A percentile compares a stretch with the other conserved stretches of the same genome.
Conservation (phyloP, 257 asterid species). For the Euphrasia confusa region DNA sequence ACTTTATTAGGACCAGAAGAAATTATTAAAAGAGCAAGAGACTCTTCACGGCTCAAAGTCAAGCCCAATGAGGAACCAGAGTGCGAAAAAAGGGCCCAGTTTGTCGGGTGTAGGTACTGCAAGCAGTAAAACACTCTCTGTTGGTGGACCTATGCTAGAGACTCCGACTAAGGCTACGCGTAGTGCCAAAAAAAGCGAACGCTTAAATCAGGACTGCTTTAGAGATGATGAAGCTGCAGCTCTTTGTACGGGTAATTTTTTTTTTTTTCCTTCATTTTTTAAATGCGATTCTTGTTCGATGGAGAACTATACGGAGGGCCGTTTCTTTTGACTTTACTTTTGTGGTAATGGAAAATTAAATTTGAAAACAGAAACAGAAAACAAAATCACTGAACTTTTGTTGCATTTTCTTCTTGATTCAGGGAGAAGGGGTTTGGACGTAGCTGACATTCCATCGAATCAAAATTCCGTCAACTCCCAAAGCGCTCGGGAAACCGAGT, state of each 20-base stretch:
- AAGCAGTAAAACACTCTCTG: slow-evolving; percentile 50
- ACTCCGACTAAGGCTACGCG: slow-evolving; percentile 47
- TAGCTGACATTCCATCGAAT: slow-evolving; percentile 57
- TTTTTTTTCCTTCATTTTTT: slow-evolving; percentile 7
- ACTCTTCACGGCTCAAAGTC: slow-evolving; percentile 60
- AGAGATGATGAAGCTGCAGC: slow-evolving; percentile 50
- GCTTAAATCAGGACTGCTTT: slow-evolving; percentile 32
- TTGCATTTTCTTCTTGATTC: slow-evolving; percentile 20
- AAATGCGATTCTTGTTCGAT: not conserved
- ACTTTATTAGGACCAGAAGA: slow-evolving; percentile 70
- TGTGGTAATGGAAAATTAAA: no score
- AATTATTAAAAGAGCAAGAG: slow-evolving; percentile 50
- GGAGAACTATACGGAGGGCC: no score
- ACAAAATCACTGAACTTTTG: not conserved
- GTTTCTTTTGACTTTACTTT: no score
- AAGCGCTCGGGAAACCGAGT: slow-evolving; percentile 45
- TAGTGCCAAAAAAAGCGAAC: slow-evolving; percentile 36
- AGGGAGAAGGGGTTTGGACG: slow-evolving; percentile 89
- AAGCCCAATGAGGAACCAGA: slow-evolving; percentile 60
- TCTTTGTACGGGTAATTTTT: slow-evolving; percentile 62
- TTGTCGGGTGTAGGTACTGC: slow-evolving; percentile 49
- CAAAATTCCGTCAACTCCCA: slow-evolving; percentile 38
- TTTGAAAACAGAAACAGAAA: no score
- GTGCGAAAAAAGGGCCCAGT: slow-evolving; percentile 50
- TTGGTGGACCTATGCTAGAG: slow-evolving; percentile 46